These are phyloP conservation scores for Plasmodium berghei DNA, from an alignment of 169 alveolate species.

Conservation along the genomic window DNA sequence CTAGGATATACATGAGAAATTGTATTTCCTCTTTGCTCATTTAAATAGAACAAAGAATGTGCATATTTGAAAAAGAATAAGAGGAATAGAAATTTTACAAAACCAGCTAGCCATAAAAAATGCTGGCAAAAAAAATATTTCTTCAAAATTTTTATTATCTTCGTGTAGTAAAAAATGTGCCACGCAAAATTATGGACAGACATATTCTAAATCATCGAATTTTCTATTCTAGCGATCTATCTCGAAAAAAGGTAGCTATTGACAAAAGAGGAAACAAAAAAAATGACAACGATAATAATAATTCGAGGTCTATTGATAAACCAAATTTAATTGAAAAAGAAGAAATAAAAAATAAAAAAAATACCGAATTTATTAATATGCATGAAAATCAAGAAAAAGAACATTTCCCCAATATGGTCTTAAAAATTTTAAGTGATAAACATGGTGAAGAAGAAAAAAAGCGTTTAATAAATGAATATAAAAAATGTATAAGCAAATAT, in stretches of 20 bases:
- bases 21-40: too few species aligned
- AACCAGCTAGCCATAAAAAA: not conserved
- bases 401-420: conserved; percentile 21
- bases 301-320: not conserved
- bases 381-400: conserved; percentile 3
- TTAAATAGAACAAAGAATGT: not conserved
- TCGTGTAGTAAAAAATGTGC: too few species aligned
- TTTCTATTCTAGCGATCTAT: conserved; percentile 1
- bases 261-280: not conserved
- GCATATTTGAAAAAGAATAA: not conserved
- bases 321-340: not conserved
- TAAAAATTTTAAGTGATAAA: conserved; percentile 6
- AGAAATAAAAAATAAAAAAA: not conserved
- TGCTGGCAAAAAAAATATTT: conserved; percentile 1
- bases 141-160: too few species aligned
- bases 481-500: conserved; percentile 1
- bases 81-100: too few species aligned
- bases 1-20: too few species aligned
- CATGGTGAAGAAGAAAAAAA: conserved; percentile 3
- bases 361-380: not conserved
- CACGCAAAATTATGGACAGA: not conserved
- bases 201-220: not conserved
- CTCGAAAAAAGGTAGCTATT: not conserved
- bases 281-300: not conserved
- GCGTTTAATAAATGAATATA: conserved; percentile 23